phyloP scores from a whole-genome alignment of 495 filamentous ascomycete species.

The Hyaloscypha bicolor region DNA sequence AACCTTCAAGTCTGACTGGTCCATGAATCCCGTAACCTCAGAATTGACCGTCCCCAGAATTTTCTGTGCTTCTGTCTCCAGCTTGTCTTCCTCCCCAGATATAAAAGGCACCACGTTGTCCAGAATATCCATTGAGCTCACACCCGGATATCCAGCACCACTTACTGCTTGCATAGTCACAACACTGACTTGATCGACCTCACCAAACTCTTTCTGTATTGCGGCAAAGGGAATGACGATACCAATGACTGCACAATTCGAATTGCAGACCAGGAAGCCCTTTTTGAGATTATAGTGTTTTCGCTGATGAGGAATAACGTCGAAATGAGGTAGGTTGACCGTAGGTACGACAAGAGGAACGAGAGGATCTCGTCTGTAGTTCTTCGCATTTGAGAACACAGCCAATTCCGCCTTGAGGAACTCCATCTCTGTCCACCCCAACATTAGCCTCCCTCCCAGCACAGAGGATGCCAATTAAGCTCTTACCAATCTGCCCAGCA shows the following conservation, averaged over 20 bases:
- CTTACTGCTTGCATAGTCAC: constrained; percentile 83
- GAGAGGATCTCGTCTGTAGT: constrained; percentile 79
- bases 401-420: constrained; percentile 77
- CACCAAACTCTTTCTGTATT: constrained; percentile 74
- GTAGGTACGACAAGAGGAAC: constrained; percentile 87
- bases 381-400: constrained; percentile 90
- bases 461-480: neutral
- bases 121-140: constrained; percentile 70
- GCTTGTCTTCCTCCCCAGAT: constrained; percentile 86
- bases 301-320: constrained; percentile 76
- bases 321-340: constrained; percentile 78
- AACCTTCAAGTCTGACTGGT: constrained; percentile 64
- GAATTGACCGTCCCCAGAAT: constrained; percentile 72
- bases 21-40: constrained; percentile 64
- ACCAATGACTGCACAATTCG: constrained; percentile 88
- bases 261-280: constrained; percentile 87
- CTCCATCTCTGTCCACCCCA: constrained; percentile 60
- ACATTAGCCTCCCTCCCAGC: neutral
- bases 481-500: constrained; percentile 74
- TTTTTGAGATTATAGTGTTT: constrained; percentile 65
- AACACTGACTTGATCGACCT: constrained; percentile 72
- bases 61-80: constrained; percentile 83
- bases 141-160: constrained; percentile 86
- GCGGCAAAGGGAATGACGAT: constrained; percentile 88
- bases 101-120: constrained; percentile 90